phyloP scores from a whole-genome alignment of 371 early-diverging fungal genomes.

The Quaeritorhiza haematococci region DNA sequence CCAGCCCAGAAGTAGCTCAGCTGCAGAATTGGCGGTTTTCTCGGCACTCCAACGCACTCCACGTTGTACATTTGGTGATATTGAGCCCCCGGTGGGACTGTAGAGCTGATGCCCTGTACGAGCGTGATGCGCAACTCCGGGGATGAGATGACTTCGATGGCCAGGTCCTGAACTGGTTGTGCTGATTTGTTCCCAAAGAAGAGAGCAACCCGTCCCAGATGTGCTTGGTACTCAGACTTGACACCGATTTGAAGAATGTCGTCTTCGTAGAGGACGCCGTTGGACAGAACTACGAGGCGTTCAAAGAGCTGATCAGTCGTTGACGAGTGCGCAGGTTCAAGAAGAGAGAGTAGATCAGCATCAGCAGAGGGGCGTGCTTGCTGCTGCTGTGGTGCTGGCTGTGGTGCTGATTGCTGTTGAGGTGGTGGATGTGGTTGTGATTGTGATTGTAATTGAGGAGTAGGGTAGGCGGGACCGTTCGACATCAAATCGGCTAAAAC shows the following conservation, averaged over 20 bases:
- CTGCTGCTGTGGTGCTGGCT: no score
- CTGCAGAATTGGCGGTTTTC: slow-evolving; percentile 20
- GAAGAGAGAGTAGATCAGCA: no score
- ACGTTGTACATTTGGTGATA: slow-evolving; percentile 69
- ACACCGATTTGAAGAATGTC: slow-evolving; percentile 63
- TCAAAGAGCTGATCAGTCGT: no score
- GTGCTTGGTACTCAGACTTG: slow-evolving; percentile 81
- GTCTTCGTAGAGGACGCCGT: slow-evolving; percentile 90
- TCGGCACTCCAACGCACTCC: slow-evolving; percentile 58
- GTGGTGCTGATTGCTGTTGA: no score
- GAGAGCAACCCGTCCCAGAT: slow-evolving; percentile 79
- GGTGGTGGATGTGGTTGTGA: no score
- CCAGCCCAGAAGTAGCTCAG: not conserved
- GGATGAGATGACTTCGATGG: slow-evolving; percentile 25
- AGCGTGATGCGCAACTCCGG: slow-evolving; percentile 39
- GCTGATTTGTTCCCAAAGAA: slow-evolving; percentile 83
- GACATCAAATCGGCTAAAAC: not conserved
- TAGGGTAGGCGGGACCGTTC: no score
- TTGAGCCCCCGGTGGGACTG: slow-evolving; percentile 64
- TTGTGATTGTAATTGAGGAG: no score
- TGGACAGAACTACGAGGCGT: no score
- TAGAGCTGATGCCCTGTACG: slow-evolving; percentile 37
- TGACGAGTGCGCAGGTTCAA: no score
- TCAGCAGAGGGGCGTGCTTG: no score
- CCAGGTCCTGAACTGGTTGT: slow-evolving; percentile 39